Conservation (phyloP, 2,329 filamentous ascomycete genomes). For the Fusarium solani-melongenae region DNA sequence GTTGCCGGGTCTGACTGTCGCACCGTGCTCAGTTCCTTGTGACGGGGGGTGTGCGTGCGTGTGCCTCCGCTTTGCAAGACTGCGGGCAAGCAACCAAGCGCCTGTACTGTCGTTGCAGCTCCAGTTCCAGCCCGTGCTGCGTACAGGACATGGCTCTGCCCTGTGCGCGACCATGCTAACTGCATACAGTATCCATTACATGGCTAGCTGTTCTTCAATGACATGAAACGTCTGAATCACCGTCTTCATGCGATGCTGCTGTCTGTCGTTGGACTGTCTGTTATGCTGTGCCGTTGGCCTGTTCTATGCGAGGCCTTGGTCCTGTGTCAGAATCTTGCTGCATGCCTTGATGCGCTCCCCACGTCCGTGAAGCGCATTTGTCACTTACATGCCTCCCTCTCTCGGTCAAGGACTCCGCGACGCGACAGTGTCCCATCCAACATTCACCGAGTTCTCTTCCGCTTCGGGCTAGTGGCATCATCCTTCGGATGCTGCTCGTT, state of each 20-base stretch:
- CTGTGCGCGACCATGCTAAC: slow-evolving; percentile 34
- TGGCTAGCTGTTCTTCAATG: slow-evolving; percentile 33
- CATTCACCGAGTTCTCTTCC: slow-evolving; percentile 20
- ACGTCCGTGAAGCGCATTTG: slow-evolving; percentile 2
- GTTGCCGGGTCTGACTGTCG: slow-evolving; percentile 42
- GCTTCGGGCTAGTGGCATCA: slow-evolving; percentile 8
- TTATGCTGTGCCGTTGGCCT: slow-evolving; percentile 23
- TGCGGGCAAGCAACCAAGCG: slow-evolving; percentile 18
- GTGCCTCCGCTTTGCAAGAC: neutral
- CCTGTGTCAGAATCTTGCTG: neutral
- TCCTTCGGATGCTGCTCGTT: slow-evolving; percentile 14
- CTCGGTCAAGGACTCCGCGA: slow-evolving; percentile 13
- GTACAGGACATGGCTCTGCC: slow-evolving; percentile 2
- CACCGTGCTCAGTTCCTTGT: slow-evolving; percentile 40
- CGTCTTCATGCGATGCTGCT: slow-evolving; percentile 2
- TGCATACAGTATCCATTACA: slow-evolving; percentile 34
- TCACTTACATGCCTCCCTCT: slow-evolving; percentile 1
- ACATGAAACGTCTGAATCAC: slow-evolving; percentile 30
- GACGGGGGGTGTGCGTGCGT: slow-evolving; percentile 23
- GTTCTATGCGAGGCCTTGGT: neutral
- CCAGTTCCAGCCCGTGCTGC: neutral
- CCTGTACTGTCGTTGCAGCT: slow-evolving; percentile 4
- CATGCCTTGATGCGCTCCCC: slow-evolving; percentile 13
- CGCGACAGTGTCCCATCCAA: neutral
- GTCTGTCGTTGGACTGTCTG: neutral